Evolutionary conservation across 179 eudicot genomes (phyloP).

Genomic region (Patellifolia procumbens): DNA sequence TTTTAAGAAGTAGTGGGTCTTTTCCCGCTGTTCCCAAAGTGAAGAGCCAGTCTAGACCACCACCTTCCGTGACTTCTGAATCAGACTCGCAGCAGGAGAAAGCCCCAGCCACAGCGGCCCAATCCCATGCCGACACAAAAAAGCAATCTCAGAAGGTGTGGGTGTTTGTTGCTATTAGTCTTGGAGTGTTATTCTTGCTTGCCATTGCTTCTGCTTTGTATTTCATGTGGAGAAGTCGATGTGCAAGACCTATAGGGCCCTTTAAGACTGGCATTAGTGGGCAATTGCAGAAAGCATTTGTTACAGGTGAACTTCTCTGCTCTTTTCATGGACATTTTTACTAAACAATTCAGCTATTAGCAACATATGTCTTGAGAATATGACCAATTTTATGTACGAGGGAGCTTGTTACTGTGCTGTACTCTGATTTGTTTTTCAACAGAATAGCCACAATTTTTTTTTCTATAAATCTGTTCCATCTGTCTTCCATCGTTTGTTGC

Average conservation of each 20-base stretch:
- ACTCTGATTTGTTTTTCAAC: not conserved
- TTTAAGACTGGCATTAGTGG: constrained; percentile 95
- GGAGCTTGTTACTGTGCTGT: not conserved
- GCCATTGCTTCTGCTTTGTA: constrained; percentile 35
- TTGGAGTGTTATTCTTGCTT: constrained; percentile 45
- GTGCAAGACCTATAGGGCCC: constrained; percentile 66
- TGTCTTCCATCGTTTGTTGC: not conserved
- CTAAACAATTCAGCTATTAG: no score
- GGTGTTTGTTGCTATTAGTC: constrained; percentile 55
- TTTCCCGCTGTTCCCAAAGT: constrained; percentile 58
- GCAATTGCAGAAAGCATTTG: constrained; percentile 93
- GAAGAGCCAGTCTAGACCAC: constrained; percentile 32
- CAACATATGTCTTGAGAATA: not conserved
- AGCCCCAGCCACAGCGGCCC: constrained; percentile 23
- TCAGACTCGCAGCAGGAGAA: constrained; percentile 18
- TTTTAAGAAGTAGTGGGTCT: constrained; percentile 76
- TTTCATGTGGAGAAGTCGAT: constrained; percentile 51
- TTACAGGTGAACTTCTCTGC: constrained; percentile 57
- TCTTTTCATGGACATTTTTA: constrained; percentile 17
- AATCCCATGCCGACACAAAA: constrained; percentile 23
- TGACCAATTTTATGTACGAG: not conserved
- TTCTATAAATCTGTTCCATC: not conserved
- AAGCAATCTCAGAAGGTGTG: constrained; percentile 39
- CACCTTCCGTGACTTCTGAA: constrained; percentile 29
- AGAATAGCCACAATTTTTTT: not conserved